Conservation (phyloP, 768 basidiomycete genomes). For the Suillus brevipes region DNA sequence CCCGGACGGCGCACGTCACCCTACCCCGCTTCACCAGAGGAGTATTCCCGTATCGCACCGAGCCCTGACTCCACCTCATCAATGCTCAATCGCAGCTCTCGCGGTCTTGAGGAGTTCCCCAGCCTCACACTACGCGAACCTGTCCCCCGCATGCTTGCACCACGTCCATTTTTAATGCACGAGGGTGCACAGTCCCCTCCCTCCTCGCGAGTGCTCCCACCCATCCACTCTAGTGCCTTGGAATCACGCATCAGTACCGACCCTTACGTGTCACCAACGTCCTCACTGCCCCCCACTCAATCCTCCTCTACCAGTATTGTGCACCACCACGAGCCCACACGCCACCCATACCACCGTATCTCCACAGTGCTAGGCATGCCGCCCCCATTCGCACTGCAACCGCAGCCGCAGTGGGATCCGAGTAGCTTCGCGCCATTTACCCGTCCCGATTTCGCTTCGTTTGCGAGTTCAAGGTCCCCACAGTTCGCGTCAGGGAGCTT, state of each 20-base stretch:
- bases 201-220: conserved; percentile 31
- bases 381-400: conserved; percentile 68
- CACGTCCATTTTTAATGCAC: conserved; percentile 14
- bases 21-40: conserved; percentile 19
- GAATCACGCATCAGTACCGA: conserved; percentile 18
- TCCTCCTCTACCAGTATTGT: conserved; percentile 15
- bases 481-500: conserved; percentile 27
- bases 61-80: conserved; percentile 13
- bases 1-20: conserved; percentile 37
- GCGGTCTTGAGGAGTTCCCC: conserved; percentile 13
- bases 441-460: conserved; percentile 36
- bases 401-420: conserved; percentile 64
- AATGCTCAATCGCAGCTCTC: conserved; percentile 7
- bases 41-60: conserved; percentile 14
- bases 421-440: conserved; percentile 39
- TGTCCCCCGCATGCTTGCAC: conserved; percentile 13
- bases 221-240: conserved; percentile 22
- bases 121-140: conserved; percentile 14
- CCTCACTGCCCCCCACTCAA: conserved; percentile 34
- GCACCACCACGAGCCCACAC: conserved; percentile 24
- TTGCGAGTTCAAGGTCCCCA: conserved; percentile 38
- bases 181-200: conserved; percentile 23
- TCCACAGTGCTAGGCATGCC: conserved; percentile 29
- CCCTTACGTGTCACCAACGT: conserved; percentile 22
- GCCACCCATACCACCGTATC: conserved; percentile 17